Evolutionary conservation across 148 eudicot species (phyloP), one percentile per base, ranked within the genome.

Genomic region (Vaccinium darrowii): DNA sequence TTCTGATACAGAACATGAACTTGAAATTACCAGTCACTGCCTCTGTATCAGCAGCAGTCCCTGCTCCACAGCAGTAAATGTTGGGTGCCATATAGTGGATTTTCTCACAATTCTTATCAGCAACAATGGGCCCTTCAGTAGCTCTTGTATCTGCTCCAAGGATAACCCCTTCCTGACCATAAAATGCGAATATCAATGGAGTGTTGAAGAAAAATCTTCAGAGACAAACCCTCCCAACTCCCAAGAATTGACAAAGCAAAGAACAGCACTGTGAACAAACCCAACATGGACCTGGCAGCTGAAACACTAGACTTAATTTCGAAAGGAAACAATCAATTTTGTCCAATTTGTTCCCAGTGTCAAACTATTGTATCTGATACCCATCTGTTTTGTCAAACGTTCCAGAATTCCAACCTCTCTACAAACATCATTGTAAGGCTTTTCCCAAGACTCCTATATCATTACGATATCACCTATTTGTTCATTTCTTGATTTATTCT

Each of bases 31-130:
- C 99, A 77, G 98, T 96, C 74, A 94, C 98, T 10, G 96, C 96
- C 88, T 96, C 97, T 21, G 98, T 96, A 91, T 96, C 99, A 78
- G 99, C 98, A 86, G 99, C 99, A 74, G 98, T 96, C 69, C 98
- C 96, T 62, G 98, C 98, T 86, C 98, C 98, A 91, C 98, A 96
- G 81, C 98, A 94, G 84, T 94, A 96, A 23, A 94, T 96, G 83
- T 94, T 96, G 49, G 96, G 98, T 8, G 98, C 98, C 98, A 96
- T 92, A 87, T 91, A 94, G 86, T 96, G 98, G 81, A 96, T 96
- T 88, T 94, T 96, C 86, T 96, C 97, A 90, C 95, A 94, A 81
- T 94, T 94, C 87, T 94, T 94, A 86, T 96, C 95, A 84, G 94
- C 93, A 69, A 96, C 97, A 76, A 94, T 96, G 58, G 95, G 98